Evolutionary conservation across 148 eudicot species (phyloP), one percentile per base, ranked within the genome.

Genomic region (Cornus florida): DNA sequence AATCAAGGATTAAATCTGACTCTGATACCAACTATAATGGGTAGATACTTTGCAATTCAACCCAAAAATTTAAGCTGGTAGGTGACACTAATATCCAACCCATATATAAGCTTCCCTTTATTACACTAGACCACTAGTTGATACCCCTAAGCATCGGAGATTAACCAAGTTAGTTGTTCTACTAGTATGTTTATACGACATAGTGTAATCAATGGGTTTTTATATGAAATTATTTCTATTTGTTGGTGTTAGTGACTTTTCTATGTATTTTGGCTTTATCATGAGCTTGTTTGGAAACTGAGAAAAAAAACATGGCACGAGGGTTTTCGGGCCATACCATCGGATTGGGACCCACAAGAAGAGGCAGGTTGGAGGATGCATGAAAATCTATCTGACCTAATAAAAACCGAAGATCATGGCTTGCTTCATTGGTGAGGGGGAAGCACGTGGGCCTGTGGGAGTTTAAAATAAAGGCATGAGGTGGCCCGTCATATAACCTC

Each of bases 311-410:
- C 83, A 73, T 80, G 78, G 28, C 46, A 62, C 10, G 74, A 59
- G 43, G 67, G 73, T 67, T 76, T 83, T 78, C 77, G 73, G 81
- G 83, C 80, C 70, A 57, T 17, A 3, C 64, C 11, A 12, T 11
- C 3, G 66, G 7, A 20, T 5, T 62, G 66, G 66, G 23, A 19
- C 66, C 66, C 23, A 20, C 66, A 20, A 62, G 66, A 62, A 62
- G 22, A 1, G 66, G 23, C 23, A 62, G 22, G 66, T 6, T 62
- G 66, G 66, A 57, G 24, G 66, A 62, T 62, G 20, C 8, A 0
- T 6, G 66, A 62, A 62, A 62, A 62, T 62, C 22, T 24, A n/a
- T 62, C 66, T 62, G 23, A 62, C 66, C 66, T 62, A 17, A 62
- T 62, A 19, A 62, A 19, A 62, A 62, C 6, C 24, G 0, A 7